Conservation (phyloP, 1,284 basidiomycete genomes). For the Cryptococcus maquisensis region DNA sequence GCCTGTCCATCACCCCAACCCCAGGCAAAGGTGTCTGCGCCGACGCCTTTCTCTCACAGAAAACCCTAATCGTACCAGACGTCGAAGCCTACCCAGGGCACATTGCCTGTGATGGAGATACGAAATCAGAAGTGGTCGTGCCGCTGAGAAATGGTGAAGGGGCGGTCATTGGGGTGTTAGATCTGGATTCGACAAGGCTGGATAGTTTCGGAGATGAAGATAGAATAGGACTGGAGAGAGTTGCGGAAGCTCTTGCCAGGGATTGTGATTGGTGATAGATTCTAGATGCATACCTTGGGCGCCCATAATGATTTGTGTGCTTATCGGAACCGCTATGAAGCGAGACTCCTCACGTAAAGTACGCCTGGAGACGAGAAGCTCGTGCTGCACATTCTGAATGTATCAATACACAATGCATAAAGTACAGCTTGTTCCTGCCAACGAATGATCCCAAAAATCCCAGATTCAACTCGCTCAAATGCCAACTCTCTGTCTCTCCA, state of each 20-base stretch:
- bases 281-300: too few species aligned
- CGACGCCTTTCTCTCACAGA: constrained; percentile 60
- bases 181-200: constrained; percentile 73
- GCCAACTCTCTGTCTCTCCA: constrained; percentile 41
- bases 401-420: background rate
- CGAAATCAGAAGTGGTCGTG: constrained; percentile 78
- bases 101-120: constrained; percentile 82
- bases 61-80: constrained; percentile 63
- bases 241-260: constrained; percentile 58
- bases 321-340: background rate
- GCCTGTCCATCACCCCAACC: constrained; percentile 66
- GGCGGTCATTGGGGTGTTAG: constrained; percentile 67
- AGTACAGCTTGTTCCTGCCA: too few species aligned
- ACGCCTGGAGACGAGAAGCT: too few species aligned
- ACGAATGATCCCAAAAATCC: background rate
- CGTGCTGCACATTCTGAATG: background rate
- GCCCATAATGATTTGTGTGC: background rate
- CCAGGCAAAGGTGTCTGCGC: constrained; percentile 74
- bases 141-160: constrained; percentile 54
- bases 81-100: constrained; percentile 79
- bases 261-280: constrained; percentile 27
- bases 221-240: constrained; percentile 63
- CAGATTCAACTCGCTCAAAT: constrained; percentile 5
- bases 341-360: too few species aligned
- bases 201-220: constrained; percentile 72